phyloP scores from a whole-genome alignment of 352 stramenopile species.

The Phytophthora vignae region DNA sequence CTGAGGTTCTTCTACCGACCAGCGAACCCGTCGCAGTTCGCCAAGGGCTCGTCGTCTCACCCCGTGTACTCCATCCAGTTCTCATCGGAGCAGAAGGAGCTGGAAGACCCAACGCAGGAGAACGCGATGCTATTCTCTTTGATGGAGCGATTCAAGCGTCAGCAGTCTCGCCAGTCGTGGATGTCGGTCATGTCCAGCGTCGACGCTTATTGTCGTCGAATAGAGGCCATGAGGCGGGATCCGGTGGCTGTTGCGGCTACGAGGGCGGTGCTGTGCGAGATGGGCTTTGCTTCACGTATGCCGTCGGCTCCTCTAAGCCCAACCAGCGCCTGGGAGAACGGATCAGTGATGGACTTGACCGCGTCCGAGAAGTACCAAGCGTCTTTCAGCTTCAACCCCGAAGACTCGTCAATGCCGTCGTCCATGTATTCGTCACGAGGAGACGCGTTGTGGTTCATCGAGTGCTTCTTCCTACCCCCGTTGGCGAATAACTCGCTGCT shows the following conservation, averaged over 20 bases:
- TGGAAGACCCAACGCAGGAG: background rate
- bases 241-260: slow-evolving; percentile 48
- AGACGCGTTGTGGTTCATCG: slow-evolving; percentile 58
- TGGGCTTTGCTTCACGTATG: slow-evolving; percentile 23
- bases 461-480: slow-evolving; percentile 60
- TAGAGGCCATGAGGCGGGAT: slow-evolving; percentile 50
- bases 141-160: slow-evolving; percentile 35
- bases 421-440: slow-evolving; percentile 43
- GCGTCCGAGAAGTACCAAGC: slow-evolving; percentile 24
- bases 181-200: slow-evolving; percentile 49
- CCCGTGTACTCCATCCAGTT: slow-evolving; percentile 66
- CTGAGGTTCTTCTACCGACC: slow-evolving; percentile 78
- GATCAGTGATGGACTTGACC: slow-evolving; percentile 12
- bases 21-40: slow-evolving; percentile 63
- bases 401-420: slow-evolving; percentile 30
- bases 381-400: slow-evolving; percentile 24
- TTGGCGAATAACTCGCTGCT: slow-evolving; percentile 42
- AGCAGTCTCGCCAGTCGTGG: slow-evolving; percentile 45
- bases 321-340: slow-evolving; percentile 23
- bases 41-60: slow-evolving; percentile 58
- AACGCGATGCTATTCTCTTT: slow-evolving; percentile 22
- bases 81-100: slow-evolving; percentile 18
- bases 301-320: slow-evolving; percentile 18
- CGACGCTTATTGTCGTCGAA: slow-evolving; percentile 54
- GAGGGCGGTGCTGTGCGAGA: slow-evolving; percentile 35